Percentiles rank a stretch among this genome's conserved stretches.
phyloP scores from a whole-genome alignment of 208 protist genomes.

The Leishmania braziliensis region DNA sequence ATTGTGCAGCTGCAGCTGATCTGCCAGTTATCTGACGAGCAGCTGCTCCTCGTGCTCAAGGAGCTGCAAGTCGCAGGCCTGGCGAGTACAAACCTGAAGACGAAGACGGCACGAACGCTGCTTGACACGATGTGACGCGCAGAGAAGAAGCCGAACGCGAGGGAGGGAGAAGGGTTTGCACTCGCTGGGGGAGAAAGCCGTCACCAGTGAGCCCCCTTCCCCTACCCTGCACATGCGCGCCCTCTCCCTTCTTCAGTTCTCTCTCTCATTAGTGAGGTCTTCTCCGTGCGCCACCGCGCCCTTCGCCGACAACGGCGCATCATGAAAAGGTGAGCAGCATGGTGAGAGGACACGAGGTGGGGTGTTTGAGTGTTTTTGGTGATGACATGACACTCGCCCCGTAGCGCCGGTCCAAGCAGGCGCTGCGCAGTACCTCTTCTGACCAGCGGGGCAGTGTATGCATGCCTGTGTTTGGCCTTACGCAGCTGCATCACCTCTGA shows the following conservation, averaged over 20 bases:
- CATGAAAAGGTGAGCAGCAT: background rate
- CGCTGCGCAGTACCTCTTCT: background rate
- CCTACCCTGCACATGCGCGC: background rate
- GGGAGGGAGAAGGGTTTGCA: background rate
- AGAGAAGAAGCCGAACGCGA: background rate
- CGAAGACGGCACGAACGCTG: constrained; percentile 42
- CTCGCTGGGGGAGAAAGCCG: background rate
- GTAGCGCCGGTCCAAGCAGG: background rate
- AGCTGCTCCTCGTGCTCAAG: constrained; percentile 46
- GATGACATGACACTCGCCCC: background rate
- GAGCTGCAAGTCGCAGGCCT: constrained; percentile 62
- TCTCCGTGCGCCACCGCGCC: background rate
- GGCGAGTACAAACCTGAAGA: constrained; percentile 36
- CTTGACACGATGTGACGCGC: constrained; percentile 22
- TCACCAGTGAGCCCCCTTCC: background rate
- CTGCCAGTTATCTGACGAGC: constrained; percentile 67
- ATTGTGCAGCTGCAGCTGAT: constrained; percentile 58
- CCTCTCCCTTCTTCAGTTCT: background rate
- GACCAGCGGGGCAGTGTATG: background rate
- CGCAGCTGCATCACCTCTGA: background rate
- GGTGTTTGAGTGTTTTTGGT: background rate
- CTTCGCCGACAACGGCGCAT: background rate
- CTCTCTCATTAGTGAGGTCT: background rate
- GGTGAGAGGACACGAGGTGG: background rate
- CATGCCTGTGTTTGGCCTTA: background rate